These are phyloP conservation scores for Fragaria ananassa DNA, from an alignment of 306 rosid species.

Conservation along the genomic window DNA sequence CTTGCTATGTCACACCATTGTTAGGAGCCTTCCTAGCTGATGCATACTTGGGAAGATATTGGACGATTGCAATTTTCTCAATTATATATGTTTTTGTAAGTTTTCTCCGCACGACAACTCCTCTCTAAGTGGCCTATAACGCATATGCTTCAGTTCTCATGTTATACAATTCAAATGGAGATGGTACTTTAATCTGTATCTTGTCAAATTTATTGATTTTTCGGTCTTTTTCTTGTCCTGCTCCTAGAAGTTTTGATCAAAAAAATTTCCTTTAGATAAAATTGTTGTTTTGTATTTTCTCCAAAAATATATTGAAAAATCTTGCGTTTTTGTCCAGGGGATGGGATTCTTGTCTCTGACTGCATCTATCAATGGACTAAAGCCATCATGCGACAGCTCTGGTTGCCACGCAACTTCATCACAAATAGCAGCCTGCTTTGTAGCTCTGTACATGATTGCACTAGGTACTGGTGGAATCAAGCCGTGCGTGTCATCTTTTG, in stretches of 20 bases:
- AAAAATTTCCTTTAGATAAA: not conserved
- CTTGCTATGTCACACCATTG: slow-evolving; percentile 80
- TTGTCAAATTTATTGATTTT: not conserved
- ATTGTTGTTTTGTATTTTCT: not conserved
- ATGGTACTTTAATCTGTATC: not conserved
- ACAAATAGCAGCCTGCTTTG: slow-evolving; percentile 43
- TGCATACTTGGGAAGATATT: slow-evolving; percentile 90
- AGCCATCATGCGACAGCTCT: slow-evolving; percentile 41
- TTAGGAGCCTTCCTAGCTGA: slow-evolving; percentile 93
- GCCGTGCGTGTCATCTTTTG: slow-evolving; percentile 86
- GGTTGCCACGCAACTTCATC: slow-evolving; percentile 51
- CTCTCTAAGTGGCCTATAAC: not conserved
- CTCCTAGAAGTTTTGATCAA: not conserved
- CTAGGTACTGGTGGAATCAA: slow-evolving; percentile 88
- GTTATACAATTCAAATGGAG: not conserved
- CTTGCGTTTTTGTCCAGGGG: slow-evolving; percentile 27
- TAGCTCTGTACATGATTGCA: slow-evolving; percentile 74
- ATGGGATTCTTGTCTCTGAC: slow-evolving; percentile 62
- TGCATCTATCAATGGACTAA: slow-evolving; percentile 56
- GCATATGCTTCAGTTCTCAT: not conserved
- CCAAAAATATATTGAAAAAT: not conserved
- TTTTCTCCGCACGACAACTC: not conserved
- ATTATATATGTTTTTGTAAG: slow-evolving; percentile 63
- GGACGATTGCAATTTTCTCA: slow-evolving; percentile 83
- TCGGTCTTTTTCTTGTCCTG: not conserved